A percentile compares a stretch with the other conserved stretches of the same genome.
phyloP scores from a whole-genome alignment of 306 rosid genomes.

The Boehmeria nivea region DNA sequence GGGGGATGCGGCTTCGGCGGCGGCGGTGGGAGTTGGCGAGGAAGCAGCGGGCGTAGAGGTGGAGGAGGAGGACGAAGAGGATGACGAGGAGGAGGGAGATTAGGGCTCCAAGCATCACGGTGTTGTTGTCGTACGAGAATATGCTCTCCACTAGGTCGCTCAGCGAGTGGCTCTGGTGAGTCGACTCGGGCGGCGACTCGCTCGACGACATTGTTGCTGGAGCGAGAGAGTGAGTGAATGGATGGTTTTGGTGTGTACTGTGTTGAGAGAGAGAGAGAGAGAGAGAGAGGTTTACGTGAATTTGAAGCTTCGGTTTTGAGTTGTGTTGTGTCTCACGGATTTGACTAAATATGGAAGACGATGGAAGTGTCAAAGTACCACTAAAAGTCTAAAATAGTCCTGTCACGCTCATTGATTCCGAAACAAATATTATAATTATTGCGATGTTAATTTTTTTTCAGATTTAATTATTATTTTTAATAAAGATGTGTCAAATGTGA shows the following conservation, averaged over 20 bases:
- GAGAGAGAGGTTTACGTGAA: too few species aligned
- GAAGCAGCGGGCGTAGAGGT: constrained; percentile 85
- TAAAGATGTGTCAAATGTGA: too few species aligned
- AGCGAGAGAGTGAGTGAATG: not conserved
- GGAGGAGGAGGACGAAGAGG: constrained; percentile 89
- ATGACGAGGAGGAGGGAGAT: constrained; percentile 70
- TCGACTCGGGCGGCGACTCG: constrained; percentile 19
- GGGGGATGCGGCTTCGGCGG: constrained; percentile 49
- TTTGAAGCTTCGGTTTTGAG: too few species aligned
- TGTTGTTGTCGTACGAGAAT: constrained; percentile 64
- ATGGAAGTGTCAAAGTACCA: too few species aligned
- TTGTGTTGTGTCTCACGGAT: too few species aligned
- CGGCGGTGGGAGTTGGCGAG: constrained; percentile 46
- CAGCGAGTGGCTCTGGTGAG: constrained; percentile 24
- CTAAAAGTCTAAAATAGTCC: too few species aligned
- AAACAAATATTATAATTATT: too few species aligned
- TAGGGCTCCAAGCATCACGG: constrained; percentile 74
- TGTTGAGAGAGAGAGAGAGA: too few species aligned
- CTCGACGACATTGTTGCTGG: constrained; percentile 27
- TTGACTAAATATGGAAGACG: too few species aligned
- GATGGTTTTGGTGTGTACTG: not conserved
- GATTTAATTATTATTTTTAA: too few species aligned
- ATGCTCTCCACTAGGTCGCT: constrained; percentile 39
- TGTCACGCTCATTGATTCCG: too few species aligned
- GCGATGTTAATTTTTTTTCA: too few species aligned